phyloP scores from a whole-genome alignment of 495 filamentous ascomycete species.

The Lasiosphaeria hispida region DNA sequence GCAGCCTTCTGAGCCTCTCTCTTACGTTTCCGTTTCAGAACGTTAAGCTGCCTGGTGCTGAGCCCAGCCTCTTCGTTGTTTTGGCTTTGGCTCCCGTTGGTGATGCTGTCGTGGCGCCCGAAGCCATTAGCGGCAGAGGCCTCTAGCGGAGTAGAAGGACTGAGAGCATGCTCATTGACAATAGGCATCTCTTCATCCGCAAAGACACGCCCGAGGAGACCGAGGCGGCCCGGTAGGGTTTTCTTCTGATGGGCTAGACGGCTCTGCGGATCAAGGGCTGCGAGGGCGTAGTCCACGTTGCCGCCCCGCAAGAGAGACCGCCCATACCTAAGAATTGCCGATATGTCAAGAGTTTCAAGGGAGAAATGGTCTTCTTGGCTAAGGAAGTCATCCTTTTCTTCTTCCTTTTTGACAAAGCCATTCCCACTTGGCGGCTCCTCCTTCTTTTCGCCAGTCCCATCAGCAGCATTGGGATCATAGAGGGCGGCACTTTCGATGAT shows the following conservation, averaged over 20 bases:
- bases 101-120: conserved; percentile 33
- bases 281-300: conserved; percentile 77
- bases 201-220: conserved; percentile 75
- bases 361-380: conserved; percentile 59
- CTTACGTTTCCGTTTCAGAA: conserved; percentile 87
- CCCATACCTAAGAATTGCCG: conserved; percentile 75
- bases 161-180: conserved; percentile 34
- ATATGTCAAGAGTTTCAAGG: conserved; percentile 73
- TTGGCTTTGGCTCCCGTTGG: conserved; percentile 30
- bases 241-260: conserved; percentile 86
- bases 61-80: conserved; percentile 66
- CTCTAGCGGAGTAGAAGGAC: conserved; percentile 43
- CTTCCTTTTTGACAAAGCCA: conserved; percentile 49
- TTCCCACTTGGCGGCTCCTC: conserved; percentile 41
- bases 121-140: conserved; percentile 41
- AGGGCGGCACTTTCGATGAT: conserved; percentile 85
- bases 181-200: conserved; percentile 75
- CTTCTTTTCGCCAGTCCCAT: conserved; percentile 45
- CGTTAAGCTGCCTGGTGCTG: conserved; percentile 89
- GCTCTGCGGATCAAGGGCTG: conserved; percentile 72
- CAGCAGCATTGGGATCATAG: conserved; percentile 80
- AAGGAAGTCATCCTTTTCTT: conserved; percentile 37
- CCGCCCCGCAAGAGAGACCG: conserved; percentile 79
- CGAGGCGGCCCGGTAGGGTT: conserved; percentile 76
- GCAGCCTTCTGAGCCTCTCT: conserved; percentile 77